Base-by-base conservation (phyloP, 345 rosid genomes). In the Cardamine occulta region DNA sequence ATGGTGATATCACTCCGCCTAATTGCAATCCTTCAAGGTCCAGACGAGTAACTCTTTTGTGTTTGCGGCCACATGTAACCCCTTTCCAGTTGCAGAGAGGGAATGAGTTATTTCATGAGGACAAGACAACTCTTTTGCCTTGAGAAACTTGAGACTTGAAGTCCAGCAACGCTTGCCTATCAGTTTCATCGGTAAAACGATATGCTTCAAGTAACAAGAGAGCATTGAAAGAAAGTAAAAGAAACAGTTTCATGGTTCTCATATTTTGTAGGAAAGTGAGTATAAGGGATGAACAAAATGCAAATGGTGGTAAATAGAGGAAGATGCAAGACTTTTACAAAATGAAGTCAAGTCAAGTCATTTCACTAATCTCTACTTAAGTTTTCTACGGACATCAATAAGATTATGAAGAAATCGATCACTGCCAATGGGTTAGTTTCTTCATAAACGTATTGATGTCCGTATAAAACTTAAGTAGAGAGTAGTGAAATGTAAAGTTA, bases 71-170 rank as follows among this genome's bases (percentile, higher is more conserved):
- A 59, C 83, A 79, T 11, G 64, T 69, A 52, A 82, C 58, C 3
- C 80, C 82, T 1, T 37, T 28, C 85, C 82, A 82, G 0, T 65
- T 19, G 58, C 85, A 82, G 2, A 79, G 72, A 42, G 75, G 82
- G 8, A 4, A 8, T 9, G 85, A 75, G 17, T 76, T 24, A 62
- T 82, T 82, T 82, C 85, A 82, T 0, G 78, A 76, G 37, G 61
- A 51, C 66, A 79, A 34, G 4, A 59, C 29, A 2, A 7, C 76
- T 37, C 45, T 29, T 31, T 73, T 70, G 9, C 9, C 58, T 18
- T 75, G 11, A 52, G 48, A 49, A 8, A 68, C 62, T 24, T 68
- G 44, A 61, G 68, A 35, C 56, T 75, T 75, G 63, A 75, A 68
- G 15, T 44, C 79, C 7, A 75, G 1, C 68, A 75, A 42, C 4